phyloP scores from a whole-genome alignment of 768 basidiomycete genomes.

The Xerocomus potaroensis region DNA sequence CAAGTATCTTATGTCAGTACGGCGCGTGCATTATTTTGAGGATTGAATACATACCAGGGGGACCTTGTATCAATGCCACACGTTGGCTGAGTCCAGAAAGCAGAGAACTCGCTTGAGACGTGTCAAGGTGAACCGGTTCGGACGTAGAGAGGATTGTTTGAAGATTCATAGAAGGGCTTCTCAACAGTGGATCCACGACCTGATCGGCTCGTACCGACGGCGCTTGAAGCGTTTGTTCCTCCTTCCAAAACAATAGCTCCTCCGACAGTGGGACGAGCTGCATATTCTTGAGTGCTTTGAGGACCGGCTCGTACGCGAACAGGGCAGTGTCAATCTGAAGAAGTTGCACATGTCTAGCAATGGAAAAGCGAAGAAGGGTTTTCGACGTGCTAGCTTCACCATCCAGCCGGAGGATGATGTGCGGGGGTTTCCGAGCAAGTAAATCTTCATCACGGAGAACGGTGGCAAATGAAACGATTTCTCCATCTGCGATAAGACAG shows the following conservation, averaged over 20 bases:
- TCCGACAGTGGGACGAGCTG: conserved; percentile 39
- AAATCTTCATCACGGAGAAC: conserved; percentile 53
- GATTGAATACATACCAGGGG: conserved; percentile 53
- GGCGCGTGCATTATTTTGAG: too few relatives aligned
- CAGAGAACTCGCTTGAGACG: conserved; percentile 43
- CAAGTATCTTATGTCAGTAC: too few relatives aligned
- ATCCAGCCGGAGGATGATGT: conserved; percentile 52
- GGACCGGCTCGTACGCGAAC: conserved; percentile 59
- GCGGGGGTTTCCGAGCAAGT: conserved; percentile 42
- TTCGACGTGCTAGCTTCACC: conserved; percentile 35
- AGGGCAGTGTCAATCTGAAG: conserved; percentile 55
- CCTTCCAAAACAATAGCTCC: conserved; percentile 53
- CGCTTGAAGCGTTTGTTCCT: conserved; percentile 7
- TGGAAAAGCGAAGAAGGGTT: conserved; percentile 37
- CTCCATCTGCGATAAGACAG: conserved; percentile 45
- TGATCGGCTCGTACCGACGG: conserved; percentile 10
- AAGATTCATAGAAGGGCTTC: conserved; percentile 40
- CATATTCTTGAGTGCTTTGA: conserved; percentile 49
- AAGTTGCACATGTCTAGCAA: conserved; percentile 34
- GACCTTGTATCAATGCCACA: conserved; percentile 65
- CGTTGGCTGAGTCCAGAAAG: conserved; percentile 48
- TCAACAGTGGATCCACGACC: conserved; percentile 30
- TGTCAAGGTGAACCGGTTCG: conserved; percentile 44
- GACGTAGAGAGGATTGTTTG: conserved; percentile 31
- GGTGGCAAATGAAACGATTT: conserved; percentile 50